phyloP scores from a whole-genome alignment of 495 filamentous ascomycete species.

The Neurospora sp. region DNA sequence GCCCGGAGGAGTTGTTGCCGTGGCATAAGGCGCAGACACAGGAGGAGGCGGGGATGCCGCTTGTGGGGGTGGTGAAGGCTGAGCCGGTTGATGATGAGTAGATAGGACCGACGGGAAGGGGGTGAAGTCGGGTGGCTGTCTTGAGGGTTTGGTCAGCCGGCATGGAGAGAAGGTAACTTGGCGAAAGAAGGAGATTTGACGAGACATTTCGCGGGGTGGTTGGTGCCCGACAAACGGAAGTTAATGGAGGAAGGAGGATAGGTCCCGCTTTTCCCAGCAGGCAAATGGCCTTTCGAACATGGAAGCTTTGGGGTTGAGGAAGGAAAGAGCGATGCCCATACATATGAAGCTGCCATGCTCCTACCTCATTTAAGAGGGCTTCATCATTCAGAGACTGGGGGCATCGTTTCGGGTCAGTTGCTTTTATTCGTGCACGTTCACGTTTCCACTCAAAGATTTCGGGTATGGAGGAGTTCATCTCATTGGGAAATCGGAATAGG shows the following conservation, averaged over 20 bases:
- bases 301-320: not conserved
- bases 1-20: not conserved
- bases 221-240: not conserved
- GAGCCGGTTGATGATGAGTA: slow-evolving; percentile 3
- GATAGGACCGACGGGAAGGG: not conserved
- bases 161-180: not conserved
- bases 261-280: not conserved
- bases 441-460: not conserved
- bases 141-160: not conserved
- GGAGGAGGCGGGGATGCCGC: not conserved
- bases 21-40: not conserved
- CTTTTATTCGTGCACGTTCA: not conserved
- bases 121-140: not conserved
- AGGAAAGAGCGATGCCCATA: not conserved
- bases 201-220: not conserved
- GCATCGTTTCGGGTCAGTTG: not conserved
- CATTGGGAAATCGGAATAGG: not conserved
- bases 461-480: not conserved
- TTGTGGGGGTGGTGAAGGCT: not conserved
- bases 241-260: not conserved
- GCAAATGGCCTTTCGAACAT: not conserved
- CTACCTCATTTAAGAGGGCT: not conserved
- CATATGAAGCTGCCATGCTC: not conserved
- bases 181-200: not conserved
- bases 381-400: not conserved